Base-by-base conservation (phyloP, 495 filamentous ascomycete species). In the Talaromyces nanjingensis region DNA sequence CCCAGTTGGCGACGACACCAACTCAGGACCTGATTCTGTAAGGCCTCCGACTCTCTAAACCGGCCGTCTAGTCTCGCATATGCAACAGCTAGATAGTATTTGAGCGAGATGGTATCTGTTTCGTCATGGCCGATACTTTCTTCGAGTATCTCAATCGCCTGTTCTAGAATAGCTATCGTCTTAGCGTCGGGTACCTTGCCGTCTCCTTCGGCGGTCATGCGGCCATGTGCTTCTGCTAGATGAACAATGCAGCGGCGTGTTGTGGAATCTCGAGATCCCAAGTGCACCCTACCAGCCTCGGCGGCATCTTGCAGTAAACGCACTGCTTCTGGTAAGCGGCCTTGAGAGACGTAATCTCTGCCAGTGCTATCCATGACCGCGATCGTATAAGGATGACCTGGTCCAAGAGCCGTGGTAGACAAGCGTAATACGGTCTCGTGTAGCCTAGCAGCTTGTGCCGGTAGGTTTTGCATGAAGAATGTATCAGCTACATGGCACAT, bases 241-340 rank as follows among this genome's bases (percentile, higher is more conserved):
- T 45, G 57, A 8, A 56, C 45, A 52, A 63, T 33, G 25, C 52
- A 62, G 11, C 58, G 49, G 49, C 63, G 60, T 34, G 34, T 54
- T 11, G 54, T 61, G 6, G 65, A 49, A 67, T 67, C 33, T 27
- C 62, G 56, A 14, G 59, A 24, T 34, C 63, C 54, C 20, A 69
- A 56, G 16, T 52, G 62, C 12, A 59, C 31, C 39, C 61, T 58
- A 9, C 62, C 67, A 52, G 22, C 33, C 60, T 60, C 16, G 6
- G 42, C 62, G 33, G 64, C 63, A 59, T 62, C 27, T 29, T 59
- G 66, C 49, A 68, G 63, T 63, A 59, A 57, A 34, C 47, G 59
- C 20, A 68, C 65, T 14, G 63, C 63, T 61, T 65, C 57, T 9
- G 12, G n/a, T 11, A 59, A 18, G 4, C 47, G 63, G 16, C 57